Conservation (phyloP, 352 stramenopile species). For the Phytophthora syringae region DNA sequence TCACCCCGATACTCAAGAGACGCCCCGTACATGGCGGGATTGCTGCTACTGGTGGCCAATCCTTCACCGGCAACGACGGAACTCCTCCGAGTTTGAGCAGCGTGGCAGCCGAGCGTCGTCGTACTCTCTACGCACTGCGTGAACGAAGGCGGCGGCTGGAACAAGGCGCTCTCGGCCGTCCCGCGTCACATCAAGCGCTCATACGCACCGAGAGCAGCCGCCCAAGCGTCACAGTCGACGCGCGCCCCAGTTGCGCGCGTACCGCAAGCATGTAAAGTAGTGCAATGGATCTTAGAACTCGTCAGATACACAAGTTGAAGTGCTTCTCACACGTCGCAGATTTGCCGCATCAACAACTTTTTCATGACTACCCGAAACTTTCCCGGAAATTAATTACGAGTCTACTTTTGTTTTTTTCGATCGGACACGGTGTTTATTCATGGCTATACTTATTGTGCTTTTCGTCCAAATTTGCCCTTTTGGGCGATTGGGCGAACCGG, state of each 20-base stretch:
- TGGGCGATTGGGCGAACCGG: too few species aligned
- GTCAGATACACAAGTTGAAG: conserved; percentile 13
- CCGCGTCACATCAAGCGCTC: conserved; percentile 27
- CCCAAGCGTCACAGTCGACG: conserved; percentile 24
- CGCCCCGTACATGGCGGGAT: conserved; percentile 22
- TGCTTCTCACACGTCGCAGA: conserved; percentile 20
- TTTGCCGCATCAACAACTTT: too few species aligned
- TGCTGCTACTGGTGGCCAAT: conserved; percentile 14
- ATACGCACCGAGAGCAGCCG: conserved; percentile 17
- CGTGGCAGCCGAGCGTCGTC: conserved; percentile 20
- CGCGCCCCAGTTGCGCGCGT: conserved; percentile 17
- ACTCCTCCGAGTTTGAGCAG: conserved; percentile 32
- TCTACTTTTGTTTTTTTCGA: too few species aligned
- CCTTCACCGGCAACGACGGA: conserved; percentile 14
- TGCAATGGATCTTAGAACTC: conserved; percentile 8
- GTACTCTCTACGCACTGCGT: conserved; percentile 20
- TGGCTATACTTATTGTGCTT: too few species aligned
- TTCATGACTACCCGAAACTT: too few species aligned
- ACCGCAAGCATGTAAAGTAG: conserved; percentile 40
- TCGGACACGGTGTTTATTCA: too few species aligned
- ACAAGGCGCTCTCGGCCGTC: conserved; percentile 25
- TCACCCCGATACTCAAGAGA: conserved; percentile 37
- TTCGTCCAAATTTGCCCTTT: too few species aligned
- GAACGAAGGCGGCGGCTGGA: conserved; percentile 26
- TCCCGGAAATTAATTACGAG: too few species aligned